phyloP scores from a whole-genome alignment of 1,284 basidiomycete genomes.

The Moesziomyces sp. region DNA sequence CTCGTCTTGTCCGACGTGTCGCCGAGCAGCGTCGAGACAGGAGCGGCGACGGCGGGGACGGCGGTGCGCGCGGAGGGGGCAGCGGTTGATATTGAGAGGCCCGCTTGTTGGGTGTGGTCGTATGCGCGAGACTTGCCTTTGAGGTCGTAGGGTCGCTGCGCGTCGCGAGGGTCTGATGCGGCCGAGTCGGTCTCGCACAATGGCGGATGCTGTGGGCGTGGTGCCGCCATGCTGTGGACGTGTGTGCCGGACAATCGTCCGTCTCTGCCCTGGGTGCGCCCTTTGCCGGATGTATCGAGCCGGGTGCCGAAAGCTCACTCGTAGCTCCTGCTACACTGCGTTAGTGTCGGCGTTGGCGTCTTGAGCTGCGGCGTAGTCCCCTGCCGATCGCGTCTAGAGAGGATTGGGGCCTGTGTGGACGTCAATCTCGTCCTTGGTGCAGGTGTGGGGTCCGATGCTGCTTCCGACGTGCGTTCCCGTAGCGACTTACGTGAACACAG shows the following conservation, averaged over 20 bases:
- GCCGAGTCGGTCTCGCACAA: constrained; percentile 50
- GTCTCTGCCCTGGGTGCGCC: no score
- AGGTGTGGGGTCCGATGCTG: no score
- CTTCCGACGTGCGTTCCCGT: no score
- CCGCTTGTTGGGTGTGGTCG: constrained; percentile 13
- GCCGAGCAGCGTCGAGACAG: constrained; percentile 26
- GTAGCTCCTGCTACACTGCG: no score
- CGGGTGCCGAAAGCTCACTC: no score
- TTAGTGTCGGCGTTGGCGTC: no score
- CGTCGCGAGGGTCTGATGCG: constrained; percentile 28
- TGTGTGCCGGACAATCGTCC: not conserved
- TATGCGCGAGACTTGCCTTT: constrained; percentile 37
- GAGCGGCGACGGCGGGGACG: not conserved
- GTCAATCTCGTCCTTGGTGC: no score
- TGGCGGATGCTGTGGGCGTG: constrained; percentile 41
- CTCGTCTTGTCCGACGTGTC: constrained; percentile 72
- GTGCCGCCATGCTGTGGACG: constrained; percentile 17
- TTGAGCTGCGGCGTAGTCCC: no score
- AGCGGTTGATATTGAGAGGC: constrained; percentile 20
- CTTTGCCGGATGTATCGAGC: no score
- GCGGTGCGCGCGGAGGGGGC: not conserved
- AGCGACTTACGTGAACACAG: no score
- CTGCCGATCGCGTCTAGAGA: no score
- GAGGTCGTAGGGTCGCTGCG: constrained; percentile 11
- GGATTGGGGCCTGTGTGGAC: not conserved